phyloP scores from a whole-genome alignment of 2,329 filamentous ascomycete genomes.

The Trichoderma sp. region DNA sequence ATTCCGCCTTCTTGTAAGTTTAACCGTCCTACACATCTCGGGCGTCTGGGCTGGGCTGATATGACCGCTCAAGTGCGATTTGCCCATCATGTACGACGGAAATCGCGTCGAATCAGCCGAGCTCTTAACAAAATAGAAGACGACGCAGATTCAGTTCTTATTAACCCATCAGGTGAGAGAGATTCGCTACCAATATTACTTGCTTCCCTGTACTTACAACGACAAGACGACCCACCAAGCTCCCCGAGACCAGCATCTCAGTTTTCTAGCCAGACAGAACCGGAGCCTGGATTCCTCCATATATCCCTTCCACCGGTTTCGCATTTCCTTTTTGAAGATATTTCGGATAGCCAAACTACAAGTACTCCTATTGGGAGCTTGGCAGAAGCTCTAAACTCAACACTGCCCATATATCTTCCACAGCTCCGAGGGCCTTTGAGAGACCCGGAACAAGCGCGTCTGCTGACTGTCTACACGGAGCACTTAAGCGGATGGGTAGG shows the following conservation, averaged over 20 bases:
- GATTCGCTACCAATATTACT: not conserved
- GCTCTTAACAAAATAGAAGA: not conserved
- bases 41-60: not conserved
- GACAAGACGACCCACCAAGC: not conserved
- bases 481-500: constrained; percentile 8
- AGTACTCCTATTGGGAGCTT: not conserved
- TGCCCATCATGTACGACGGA: not conserved
- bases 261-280: not conserved
- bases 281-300: not conserved
- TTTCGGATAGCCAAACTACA: not conserved
- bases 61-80: not conserved
- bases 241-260: not conserved
- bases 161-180: not conserved
- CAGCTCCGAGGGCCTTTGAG: not conserved
- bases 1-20: not conserved
- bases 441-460: not conserved
- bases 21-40: not conserved
- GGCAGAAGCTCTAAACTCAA: not conserved
- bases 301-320: not conserved
- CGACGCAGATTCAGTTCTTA: not conserved
- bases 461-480: constrained; percentile 2
- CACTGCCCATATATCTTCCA: constrained; percentile 3
- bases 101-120: not conserved
- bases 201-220: not conserved
- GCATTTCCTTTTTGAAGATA: not conserved